phyloP scores from a whole-genome alignment of 2,329 filamentous ascomycete genomes.

The Penicillium sp. region DNA sequence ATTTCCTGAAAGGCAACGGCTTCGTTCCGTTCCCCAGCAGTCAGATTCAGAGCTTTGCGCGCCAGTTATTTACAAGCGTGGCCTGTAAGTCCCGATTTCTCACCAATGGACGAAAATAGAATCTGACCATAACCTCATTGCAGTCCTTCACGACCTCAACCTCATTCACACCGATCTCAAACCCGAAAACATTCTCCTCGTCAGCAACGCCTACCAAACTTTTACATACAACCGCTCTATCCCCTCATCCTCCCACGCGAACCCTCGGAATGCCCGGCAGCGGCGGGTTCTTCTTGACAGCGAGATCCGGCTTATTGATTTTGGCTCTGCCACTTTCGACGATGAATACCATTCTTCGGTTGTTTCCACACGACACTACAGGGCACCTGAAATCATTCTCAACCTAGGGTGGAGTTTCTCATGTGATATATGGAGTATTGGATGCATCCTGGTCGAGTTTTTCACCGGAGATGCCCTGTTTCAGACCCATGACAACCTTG shows the following conservation, averaged over 20 bases:
- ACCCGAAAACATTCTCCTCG: slow-evolving; percentile 67
- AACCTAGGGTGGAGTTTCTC: slow-evolving; percentile 68
- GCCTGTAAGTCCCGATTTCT: slow-evolving; percentile 72
- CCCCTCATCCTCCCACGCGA: slow-evolving; percentile 62
- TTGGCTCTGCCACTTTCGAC: slow-evolving; percentile 67
- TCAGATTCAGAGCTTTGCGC: slow-evolving; percentile 95
- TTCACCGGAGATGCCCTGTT: slow-evolving; percentile 68
- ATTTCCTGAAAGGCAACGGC: slow-evolving; percentile 91
- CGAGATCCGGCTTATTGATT: slow-evolving; percentile 67
- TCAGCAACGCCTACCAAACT: slow-evolving; percentile 65
- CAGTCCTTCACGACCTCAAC: slow-evolving; percentile 93
- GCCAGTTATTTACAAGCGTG: slow-evolving; percentile 95
- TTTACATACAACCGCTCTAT: slow-evolving; percentile 70
- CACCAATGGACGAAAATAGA: background rate
- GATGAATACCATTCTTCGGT: slow-evolving; percentile 70
- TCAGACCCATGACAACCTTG: slow-evolving; percentile 68
- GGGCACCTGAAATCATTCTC: slow-evolving; percentile 67
- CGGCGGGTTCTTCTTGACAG: slow-evolving; percentile 64
- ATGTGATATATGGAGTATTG: slow-evolving; percentile 70
- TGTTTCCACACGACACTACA: slow-evolving; percentile 66
- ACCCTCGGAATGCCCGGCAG: slow-evolving; percentile 59
- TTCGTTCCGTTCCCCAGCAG: slow-evolving; percentile 98
- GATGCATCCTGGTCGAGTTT: slow-evolving; percentile 68
- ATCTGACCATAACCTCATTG: slow-evolving; percentile 23
- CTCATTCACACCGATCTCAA: slow-evolving; percentile 86